Evolutionary conservation across 148 eudicot genomes (phyloP), one percentile per base, ranked within the genome.

Genomic region (Nyssa sinensis): DNA sequence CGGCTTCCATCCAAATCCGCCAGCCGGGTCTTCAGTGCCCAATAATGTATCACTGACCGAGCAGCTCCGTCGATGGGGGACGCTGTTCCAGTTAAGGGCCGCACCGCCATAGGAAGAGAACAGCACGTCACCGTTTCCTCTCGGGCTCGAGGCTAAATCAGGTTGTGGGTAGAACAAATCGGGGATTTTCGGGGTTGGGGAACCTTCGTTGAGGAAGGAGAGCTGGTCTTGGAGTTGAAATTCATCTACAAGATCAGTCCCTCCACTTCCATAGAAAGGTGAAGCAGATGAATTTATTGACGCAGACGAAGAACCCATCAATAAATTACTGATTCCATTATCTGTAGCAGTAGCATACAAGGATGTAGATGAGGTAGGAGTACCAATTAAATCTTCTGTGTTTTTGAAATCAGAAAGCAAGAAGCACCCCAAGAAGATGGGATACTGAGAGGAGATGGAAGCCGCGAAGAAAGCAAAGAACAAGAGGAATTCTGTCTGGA

Each of bases 1-100:
- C 1, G 98, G 95, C 53, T 87, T 94, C 95, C 94, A 94, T 3
- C 94, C 94, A 31, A 81, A 76, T 44, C 88, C 91, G 0, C 77
- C 72, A 79, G 72, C 41, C 4, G 81, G 74, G 76, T 88, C 93
- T 27, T 86, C 96, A 21, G 75, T 62, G 1, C 86, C 89, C 4
- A 85, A 44, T 73, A 76, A 80, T 4, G 89, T 71, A 73, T 91
- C 98, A 62, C 81, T 93, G 17, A 90, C 98, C 0, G 98, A 93
- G 74, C 83, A 89, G 80, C 98, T 91, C 70, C 98, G 73, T 27
- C 96, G 81, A 77, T 93, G 93, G 29, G 78, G 61, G 49, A 72
- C 1, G 69, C 57, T 77, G 24, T 78, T 75, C 30, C 78, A 49
- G 59, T 69, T 60, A n/a, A n/a, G n/a, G 19, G 32, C 55, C 21